Conservation (phyloP, 1,284 basidiomycete genomes). For the Lignosus rhinocerotis region DNA sequence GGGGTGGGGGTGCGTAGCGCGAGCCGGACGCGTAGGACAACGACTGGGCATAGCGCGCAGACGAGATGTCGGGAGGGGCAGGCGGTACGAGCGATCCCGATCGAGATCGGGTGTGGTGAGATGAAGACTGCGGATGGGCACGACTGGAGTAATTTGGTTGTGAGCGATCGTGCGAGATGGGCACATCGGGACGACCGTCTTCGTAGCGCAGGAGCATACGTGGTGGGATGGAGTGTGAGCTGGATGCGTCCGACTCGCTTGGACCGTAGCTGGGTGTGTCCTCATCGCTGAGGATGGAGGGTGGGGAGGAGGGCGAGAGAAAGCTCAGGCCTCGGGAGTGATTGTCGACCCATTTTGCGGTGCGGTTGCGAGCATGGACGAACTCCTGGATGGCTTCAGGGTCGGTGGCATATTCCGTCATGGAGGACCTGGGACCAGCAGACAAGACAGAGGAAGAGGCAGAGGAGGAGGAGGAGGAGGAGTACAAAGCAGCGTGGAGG, state of each 20-base stretch:
- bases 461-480: no score
- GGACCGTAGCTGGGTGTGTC: constrained; percentile 47
- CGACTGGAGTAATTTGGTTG: constrained; percentile 4
- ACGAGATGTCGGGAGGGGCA: constrained; percentile 13
- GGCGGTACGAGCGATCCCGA: constrained; percentile 24
- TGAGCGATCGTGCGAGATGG: constrained; percentile 45
- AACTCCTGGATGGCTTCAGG: constrained; percentile 58
- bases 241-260: constrained; percentile 60
- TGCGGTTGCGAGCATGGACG: constrained; percentile 57
- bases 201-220: constrained; percentile 68
- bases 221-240: constrained; percentile 65
- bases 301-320: constrained; percentile 59
- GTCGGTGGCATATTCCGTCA: constrained; percentile 69
- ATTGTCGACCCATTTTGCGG: constrained; percentile 57
- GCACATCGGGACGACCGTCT: constrained; percentile 62
- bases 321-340: constrained; percentile 41
- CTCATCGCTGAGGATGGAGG: constrained; percentile 47
- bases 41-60: constrained; percentile 28
- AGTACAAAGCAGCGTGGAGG: constrained; percentile 10
- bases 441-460: constrained; percentile 7
- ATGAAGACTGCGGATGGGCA: constrained; percentile 9
- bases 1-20: constrained; percentile 17
- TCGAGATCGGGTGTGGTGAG: constrained; percentile 24
- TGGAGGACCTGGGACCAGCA: constrained; percentile 28
- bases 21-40: constrained; percentile 31